Evolutionary conservation across 495 filamentous ascomycete species (phyloP).

Genomic region (Amphirosellinia nigrospora): DNA sequence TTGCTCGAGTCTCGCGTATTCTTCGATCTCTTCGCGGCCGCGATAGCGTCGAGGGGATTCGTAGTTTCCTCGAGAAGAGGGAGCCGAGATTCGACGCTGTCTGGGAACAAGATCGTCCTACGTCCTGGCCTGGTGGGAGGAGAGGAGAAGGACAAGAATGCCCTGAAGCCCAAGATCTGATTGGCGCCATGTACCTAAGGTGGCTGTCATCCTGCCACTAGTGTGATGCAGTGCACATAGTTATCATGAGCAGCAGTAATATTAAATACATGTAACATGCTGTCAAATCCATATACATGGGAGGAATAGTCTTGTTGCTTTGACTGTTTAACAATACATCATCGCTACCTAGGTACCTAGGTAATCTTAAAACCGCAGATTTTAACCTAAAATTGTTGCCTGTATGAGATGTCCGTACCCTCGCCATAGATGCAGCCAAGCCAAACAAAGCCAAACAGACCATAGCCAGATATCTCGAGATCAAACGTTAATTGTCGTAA

Average conservation of each 20-base stretch:
- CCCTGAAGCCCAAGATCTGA: slow-evolving; percentile 30
- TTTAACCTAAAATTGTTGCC: slow-evolving; percentile 17
- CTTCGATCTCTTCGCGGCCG: slow-evolving; percentile 58
- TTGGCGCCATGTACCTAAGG: not conserved
- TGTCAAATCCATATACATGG: not conserved
- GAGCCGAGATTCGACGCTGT: slow-evolving; percentile 59
- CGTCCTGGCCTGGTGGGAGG: slow-evolving; percentile 56
- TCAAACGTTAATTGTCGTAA: slow-evolving; percentile 3
- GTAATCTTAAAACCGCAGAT: slow-evolving; percentile 1
- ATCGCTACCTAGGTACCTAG: slow-evolving; percentile 11
- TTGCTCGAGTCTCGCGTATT: slow-evolving; percentile 64
- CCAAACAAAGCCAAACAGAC: slow-evolving; percentile 4
- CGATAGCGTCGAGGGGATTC: slow-evolving; percentile 57
- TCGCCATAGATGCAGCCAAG: not conserved
- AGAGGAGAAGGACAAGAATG: slow-evolving; percentile 29
- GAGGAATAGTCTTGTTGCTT: slow-evolving; percentile 5
- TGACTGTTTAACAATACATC: slow-evolving; percentile 1
- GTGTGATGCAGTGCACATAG: not conserved
- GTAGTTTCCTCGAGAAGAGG: slow-evolving; percentile 55
- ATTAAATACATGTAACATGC: not conserved
- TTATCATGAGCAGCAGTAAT: not conserved
- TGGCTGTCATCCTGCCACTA: not conserved
- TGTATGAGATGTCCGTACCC: slow-evolving; percentile 3
- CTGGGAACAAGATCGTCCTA: slow-evolving; percentile 52
- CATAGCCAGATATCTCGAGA: slow-evolving; percentile 19